These are phyloP conservation scores for Kwoniella heveanensis DNA, from an alignment of 768 basidiomycete genomes.

Conservation along the genomic window DNA sequence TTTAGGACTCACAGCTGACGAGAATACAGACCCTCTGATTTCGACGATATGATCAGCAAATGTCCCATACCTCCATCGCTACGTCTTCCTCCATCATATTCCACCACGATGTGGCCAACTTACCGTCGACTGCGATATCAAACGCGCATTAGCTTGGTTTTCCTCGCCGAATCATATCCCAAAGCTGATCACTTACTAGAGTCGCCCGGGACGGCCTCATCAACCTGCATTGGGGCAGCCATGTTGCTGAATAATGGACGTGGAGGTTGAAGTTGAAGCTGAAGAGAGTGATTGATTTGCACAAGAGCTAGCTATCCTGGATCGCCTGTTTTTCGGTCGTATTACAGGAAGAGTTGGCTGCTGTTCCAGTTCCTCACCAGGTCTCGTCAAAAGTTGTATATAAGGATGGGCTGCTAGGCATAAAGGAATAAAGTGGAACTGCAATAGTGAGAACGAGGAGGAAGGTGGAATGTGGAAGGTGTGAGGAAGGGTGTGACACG, in stretches of 20 bases:
- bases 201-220: slow-evolving; percentile 47
- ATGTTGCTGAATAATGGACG: slow-evolving; percentile 19
- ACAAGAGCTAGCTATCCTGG: too few species aligned
- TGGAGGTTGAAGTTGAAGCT: background rate
- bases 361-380: too few species aligned
- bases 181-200: slow-evolving; percentile 42
- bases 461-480: background rate
- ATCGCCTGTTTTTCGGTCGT: too few species aligned
- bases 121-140: slow-evolving; percentile 47
- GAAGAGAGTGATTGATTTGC: too few species aligned
- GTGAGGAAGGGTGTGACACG: background rate
- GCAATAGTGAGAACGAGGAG: background rate
- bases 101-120: slow-evolving; percentile 9
- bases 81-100: background rate
- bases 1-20: slow-evolving; percentile 51
- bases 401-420: background rate
- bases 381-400: too few species aligned
- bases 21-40: slow-evolving; percentile 53
- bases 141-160: background rate
- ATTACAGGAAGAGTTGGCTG: too few species aligned
- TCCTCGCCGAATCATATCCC: background rate
- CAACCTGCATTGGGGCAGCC: slow-evolving; percentile 54
- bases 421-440: background rate
- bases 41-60: slow-evolving; percentile 18
- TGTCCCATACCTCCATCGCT: background rate